phyloP scores from a whole-genome alignment of 1,284 basidiomycete genomes.

The Coniferiporia weirii region DNA sequence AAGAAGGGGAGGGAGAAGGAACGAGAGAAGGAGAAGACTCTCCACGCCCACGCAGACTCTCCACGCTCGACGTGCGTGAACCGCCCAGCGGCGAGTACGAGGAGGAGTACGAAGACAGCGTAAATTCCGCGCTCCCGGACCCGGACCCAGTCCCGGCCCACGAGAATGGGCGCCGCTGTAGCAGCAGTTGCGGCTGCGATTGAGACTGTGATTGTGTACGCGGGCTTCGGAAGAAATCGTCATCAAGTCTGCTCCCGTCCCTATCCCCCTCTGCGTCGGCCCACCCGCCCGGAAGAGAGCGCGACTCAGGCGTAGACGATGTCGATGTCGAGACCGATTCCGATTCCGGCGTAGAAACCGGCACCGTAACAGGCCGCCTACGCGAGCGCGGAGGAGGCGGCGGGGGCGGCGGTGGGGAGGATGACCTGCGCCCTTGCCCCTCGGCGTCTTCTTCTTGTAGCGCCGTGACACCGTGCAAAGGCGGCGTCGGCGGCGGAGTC shows the following conservation, averaged over 20 bases:
- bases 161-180: neutral
- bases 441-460: too few species aligned
- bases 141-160: conserved; percentile 8
- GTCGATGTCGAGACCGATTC: too few species aligned
- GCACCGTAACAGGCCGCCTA: neutral
- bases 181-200: too few species aligned
- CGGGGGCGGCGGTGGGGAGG: conserved; percentile 1
- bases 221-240: conserved; percentile 1
- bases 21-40: neutral
- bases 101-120: too few species aligned
- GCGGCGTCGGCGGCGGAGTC: conserved; percentile 14
- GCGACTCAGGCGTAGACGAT: neutral
- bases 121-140: neutral
- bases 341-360: neutral
- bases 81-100: neutral
- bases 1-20: too few species aligned
- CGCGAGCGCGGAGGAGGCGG: conserved; percentile 13
- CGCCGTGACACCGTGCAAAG: neutral
- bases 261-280: neutral
- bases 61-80: neutral
- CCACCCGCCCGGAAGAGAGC: conserved; percentile 10
- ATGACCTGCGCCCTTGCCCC: too few species aligned
- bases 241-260: neutral
- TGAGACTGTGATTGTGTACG: neutral
- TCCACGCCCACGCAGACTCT: conserved; percentile 1